Conservation (phyloP, 2,329 filamentous ascomycete species). For the Arachnomyces sp. region DNA sequence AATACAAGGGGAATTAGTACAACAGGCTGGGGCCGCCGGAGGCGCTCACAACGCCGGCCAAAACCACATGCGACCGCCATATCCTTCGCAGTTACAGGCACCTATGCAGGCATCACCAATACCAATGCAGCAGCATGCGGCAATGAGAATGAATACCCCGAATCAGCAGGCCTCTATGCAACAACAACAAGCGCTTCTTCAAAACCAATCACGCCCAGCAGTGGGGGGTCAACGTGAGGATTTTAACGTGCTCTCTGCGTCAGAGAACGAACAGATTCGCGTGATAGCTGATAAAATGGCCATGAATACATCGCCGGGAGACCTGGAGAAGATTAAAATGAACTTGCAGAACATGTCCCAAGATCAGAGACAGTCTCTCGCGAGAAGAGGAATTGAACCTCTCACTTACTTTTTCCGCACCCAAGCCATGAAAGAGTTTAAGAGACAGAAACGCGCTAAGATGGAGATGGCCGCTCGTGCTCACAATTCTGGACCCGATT, state of each 20-base stretch:
- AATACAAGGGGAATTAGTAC: constrained; percentile 34
- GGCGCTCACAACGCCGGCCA: constrained; percentile 25
- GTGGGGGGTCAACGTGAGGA: constrained; percentile 25
- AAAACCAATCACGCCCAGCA: constrained; percentile 25
- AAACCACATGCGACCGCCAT: constrained; percentile 38
- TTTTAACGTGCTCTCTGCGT: constrained; percentile 27
- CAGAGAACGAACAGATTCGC: constrained; percentile 39
- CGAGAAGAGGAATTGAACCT: constrained; percentile 41
- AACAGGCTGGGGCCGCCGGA: constrained; percentile 28
- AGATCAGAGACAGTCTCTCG: constrained; percentile 41
- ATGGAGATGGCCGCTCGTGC: constrained; percentile 24
- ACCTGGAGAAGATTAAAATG: constrained; percentile 42
- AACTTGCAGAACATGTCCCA: constrained; percentile 40
- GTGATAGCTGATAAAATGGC: constrained; percentile 42
- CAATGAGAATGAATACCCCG: constrained; percentile 6
- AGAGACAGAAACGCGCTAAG: constrained; percentile 25
- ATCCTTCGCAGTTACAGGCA: constrained; percentile 33
- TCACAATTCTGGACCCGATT: constrained; percentile 22
- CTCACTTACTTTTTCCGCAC: constrained; percentile 45
- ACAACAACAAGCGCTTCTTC: constrained; percentile 19
- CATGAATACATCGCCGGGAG: constrained; percentile 35
- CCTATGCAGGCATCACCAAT: constrained; percentile 16
- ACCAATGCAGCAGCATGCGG: constrained; percentile 17
- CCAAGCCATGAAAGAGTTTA: constrained; percentile 39
- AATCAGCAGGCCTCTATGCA: constrained; percentile 15